Percentiles rank a stretch among this genome's conserved stretches.
These are phyloP conservation scores for Scleromitrula shiraiana DNA, from an alignment of 2,329 filamentous ascomycete genomes.

Conservation along the genomic window DNA sequence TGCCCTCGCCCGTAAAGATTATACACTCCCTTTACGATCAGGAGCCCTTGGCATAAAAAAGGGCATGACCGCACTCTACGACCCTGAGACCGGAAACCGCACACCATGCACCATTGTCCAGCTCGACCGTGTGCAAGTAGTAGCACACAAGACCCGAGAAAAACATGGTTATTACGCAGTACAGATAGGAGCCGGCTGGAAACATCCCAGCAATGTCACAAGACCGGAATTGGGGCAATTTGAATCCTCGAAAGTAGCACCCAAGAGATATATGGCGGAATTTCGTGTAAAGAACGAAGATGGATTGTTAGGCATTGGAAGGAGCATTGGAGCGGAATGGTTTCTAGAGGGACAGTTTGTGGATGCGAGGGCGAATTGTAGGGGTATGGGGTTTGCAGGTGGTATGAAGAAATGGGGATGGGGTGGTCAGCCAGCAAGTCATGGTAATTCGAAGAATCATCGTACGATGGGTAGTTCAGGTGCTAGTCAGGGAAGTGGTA, in stretches of 20 bases:
- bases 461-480: constrained; percentile 85
- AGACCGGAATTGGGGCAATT: constrained; percentile 82
- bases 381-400: constrained; percentile 91
- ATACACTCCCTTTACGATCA: constrained; percentile 58
- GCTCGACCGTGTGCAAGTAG: constrained; percentile 83
- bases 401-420: constrained; percentile 97
- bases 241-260: constrained; percentile 69
- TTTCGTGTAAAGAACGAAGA: constrained; percentile 71
- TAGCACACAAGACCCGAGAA: constrained; percentile 74
- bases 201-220: constrained; percentile 67
- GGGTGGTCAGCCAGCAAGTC: constrained; percentile 77
- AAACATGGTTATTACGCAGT: constrained; percentile 90
- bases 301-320: constrained; percentile 70
- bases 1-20: constrained; percentile 49
- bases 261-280: constrained; percentile 77
- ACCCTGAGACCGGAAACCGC: constrained; percentile 64
- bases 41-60: constrained; percentile 85
- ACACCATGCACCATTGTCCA: constrained; percentile 88
- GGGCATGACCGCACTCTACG: constrained; percentile 91
- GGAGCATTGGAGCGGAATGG: constrained; percentile 75
- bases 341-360: constrained; percentile 87
- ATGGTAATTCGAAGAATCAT: constrained; percentile 94
- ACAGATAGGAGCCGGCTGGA: constrained; percentile 74
- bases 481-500: constrained; percentile 84
- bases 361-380: constrained; percentile 69